Percentiles rank a stretch among this genome's conserved stretches.
phyloP scores from a whole-genome alignment of 2,329 filamentous ascomycete genomes.

The Talaromyces pinophilus region DNA sequence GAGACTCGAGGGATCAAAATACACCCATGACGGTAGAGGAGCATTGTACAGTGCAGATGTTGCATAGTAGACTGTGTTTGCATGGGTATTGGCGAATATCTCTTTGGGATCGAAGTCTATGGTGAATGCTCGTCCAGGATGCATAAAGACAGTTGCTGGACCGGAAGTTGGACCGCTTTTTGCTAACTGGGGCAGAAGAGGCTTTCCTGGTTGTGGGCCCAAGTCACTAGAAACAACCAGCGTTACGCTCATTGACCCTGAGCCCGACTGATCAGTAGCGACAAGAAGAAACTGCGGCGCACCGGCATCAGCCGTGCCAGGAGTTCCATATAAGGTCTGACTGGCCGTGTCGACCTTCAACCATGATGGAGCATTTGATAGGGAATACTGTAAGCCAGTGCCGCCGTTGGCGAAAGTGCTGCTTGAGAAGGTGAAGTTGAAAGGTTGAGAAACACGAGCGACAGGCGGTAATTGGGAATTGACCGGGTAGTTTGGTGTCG shows the following conservation, averaged over 20 bases:
- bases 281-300: slow-evolving; percentile 65
- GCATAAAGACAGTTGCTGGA: slow-evolving; percentile 42
- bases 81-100: slow-evolving; percentile 63
- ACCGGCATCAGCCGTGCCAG: slow-evolving; percentile 59
- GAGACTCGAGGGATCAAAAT: slow-evolving; percentile 66
- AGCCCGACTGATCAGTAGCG: slow-evolving; percentile 67
- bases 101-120: slow-evolving; percentile 66
- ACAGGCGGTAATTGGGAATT: slow-evolving; percentile 83
- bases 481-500: slow-evolving; percentile 65
- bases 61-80: slow-evolving; percentile 70
- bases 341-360: slow-evolving; percentile 67
- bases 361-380: slow-evolving; percentile 70
- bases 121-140: slow-evolving; percentile 55
- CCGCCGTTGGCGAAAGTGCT: slow-evolving; percentile 69
- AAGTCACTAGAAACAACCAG: slow-evolving; percentile 65
- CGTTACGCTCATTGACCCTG: slow-evolving; percentile 65
- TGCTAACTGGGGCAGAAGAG: slow-evolving; percentile 41
- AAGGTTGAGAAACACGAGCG: slow-evolving; percentile 64
- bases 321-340: slow-evolving; percentile 71
- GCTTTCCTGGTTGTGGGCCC: slow-evolving; percentile 38
- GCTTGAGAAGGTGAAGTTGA: slow-evolving; percentile 43
- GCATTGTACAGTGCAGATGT: slow-evolving; percentile 69
- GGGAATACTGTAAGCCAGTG: slow-evolving; percentile 63
- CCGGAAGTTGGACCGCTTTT: slow-evolving; percentile 39
- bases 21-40: slow-evolving; percentile 82